Percentiles rank a stretch among this genome's conserved stretches.
Conservation (phyloP, 352 stramenopile genomes). For the Pythium dissotocum region DNA sequence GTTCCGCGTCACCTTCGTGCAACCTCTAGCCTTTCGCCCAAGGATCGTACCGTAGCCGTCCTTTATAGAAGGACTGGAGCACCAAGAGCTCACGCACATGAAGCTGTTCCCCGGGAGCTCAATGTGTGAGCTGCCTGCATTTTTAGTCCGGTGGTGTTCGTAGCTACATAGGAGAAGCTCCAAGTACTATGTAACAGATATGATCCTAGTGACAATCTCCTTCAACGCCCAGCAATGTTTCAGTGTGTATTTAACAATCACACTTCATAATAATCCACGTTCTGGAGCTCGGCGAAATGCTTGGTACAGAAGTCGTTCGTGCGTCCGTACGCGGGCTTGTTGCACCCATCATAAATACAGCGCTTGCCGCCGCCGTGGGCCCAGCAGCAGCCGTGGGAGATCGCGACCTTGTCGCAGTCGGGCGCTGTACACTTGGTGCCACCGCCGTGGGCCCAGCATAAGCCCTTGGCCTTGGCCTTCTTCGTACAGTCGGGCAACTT, state of each 20-base stretch:
- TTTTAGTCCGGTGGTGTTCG: no score
- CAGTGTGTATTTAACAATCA: not conserved
- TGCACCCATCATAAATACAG: conserved; percentile 35
- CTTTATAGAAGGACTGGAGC: not conserved
- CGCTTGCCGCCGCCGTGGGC: conserved; percentile 33
- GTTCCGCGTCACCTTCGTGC: not conserved
- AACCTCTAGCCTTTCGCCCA: not conserved
- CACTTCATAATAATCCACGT: conserved; percentile 21
- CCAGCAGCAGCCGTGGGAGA: conserved; percentile 28
- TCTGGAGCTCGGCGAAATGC: conserved; percentile 27
- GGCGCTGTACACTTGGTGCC: conserved; percentile 22
- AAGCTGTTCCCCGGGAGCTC: not conserved
- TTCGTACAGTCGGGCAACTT: conserved; percentile 25
- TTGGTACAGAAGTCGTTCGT: conserved; percentile 19
- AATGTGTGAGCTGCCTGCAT: no score
- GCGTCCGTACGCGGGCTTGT: conserved; percentile 33
- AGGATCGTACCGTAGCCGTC: not conserved
- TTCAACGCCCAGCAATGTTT: no score
- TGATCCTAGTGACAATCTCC: not conserved
- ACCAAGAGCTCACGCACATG: not conserved
- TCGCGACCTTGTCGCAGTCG: conserved; percentile 23
- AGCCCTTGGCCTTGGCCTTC: conserved; percentile 20
- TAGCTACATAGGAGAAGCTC: not conserved
- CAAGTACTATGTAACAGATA: not conserved
- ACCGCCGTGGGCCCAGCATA: conserved; percentile 29